Percentiles rank a stretch among this genome's conserved stretches.
Conservation (phyloP, 148 eudicot genomes). For the Silene conica region DNA sequence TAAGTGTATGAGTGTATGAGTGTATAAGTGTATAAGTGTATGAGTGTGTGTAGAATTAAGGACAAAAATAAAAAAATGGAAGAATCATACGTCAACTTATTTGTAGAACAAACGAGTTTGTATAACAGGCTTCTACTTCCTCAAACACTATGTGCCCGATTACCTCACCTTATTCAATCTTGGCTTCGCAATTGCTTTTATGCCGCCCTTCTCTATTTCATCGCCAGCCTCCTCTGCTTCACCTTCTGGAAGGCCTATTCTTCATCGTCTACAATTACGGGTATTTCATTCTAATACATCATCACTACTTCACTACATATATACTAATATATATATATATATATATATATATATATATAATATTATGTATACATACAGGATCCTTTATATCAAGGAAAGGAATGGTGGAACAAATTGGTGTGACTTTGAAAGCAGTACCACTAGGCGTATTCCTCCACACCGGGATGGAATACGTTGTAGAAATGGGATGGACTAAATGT, state of each 20-base stretch:
- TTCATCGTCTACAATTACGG: conserved; percentile 14
- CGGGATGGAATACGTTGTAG: conserved; percentile 10
- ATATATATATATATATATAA: too few species aligned
- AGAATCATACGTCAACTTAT: conserved; percentile 10
- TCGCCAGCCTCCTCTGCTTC: conserved; percentile 8
- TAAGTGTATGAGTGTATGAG: too few species aligned
- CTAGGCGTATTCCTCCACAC: conserved; percentile 14
- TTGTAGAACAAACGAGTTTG: conserved; percentile 15
- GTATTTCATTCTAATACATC: too few species aligned
- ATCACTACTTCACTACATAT: too few species aligned
- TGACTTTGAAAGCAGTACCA: conserved; percentile 10
- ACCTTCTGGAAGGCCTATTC: conserved; percentile 15
- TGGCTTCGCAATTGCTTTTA: conserved; percentile 14
- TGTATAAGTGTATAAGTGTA: too few species aligned
- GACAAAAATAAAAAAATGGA: background rate
- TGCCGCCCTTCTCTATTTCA: conserved; percentile 3
- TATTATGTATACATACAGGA: background rate
- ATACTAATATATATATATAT: too few species aligned
- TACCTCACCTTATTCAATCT: conserved; percentile 18
- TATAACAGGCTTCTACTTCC: conserved; percentile 9
- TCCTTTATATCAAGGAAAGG: conserved; percentile 3
- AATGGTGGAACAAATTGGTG: conserved; percentile 10
- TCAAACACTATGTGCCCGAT: conserved; percentile 1
- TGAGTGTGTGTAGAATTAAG: too few species aligned
- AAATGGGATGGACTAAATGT: conserved; percentile 21